Evolutionary conservation across 2,329 filamentous ascomycete species (phyloP).

Genomic region (Fusarium pseudograminearum): DNA sequence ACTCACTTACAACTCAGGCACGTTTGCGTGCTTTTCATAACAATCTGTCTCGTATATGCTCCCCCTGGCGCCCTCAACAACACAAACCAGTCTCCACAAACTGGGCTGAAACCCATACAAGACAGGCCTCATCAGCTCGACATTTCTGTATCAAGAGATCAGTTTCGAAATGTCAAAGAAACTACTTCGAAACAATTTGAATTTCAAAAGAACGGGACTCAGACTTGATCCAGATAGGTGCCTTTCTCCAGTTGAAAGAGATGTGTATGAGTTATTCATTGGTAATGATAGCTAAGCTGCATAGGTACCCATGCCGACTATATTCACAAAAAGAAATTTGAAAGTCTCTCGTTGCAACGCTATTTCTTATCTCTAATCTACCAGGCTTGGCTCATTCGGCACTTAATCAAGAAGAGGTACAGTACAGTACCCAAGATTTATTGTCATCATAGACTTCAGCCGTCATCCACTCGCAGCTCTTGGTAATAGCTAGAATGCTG

Average conservation of each 20-base stretch:
- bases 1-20: background rate
- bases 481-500: background rate
- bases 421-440: background rate
- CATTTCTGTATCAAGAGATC: background rate
- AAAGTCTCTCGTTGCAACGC: background rate
- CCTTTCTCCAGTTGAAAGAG: background rate
- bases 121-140: conserved; percentile 5
- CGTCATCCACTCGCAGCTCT: conserved; percentile 30
- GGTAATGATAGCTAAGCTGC: background rate
- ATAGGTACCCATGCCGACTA: background rate
- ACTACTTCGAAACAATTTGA: background rate
- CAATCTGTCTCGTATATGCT: background rate
- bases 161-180: background rate
- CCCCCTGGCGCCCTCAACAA: background rate
- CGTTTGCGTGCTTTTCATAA: background rate
- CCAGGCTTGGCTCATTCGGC: background rate
- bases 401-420: background rate
- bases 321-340: background rate
- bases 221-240: background rate
- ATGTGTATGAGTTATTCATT: background rate
- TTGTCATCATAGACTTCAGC: conserved; percentile 35
- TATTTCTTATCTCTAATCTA: background rate
- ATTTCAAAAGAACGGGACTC: background rate
- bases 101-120: conserved; percentile 18
- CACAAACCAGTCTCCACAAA: conserved; percentile 24